Percentiles rank a stretch among this genome's conserved stretches.
phyloP scores from a whole-genome alignment of 1,284 basidiomycete genomes.

The Ustilago hordei region DNA sequence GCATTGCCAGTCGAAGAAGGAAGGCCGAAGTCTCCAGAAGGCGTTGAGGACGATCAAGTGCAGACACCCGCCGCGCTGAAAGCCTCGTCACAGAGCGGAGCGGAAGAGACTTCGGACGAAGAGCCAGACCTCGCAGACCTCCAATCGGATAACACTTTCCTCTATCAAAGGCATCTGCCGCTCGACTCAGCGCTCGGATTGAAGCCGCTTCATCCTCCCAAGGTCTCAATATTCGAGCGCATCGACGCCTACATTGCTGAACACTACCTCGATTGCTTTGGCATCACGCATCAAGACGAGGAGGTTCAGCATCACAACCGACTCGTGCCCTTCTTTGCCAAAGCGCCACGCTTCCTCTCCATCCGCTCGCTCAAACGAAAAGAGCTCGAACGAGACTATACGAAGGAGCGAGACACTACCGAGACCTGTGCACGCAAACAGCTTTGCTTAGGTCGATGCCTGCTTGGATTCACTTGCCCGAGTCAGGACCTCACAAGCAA shows the following conservation, averaged over 20 bases:
- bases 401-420: slow-evolving; percentile 21
- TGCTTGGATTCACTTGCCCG: slow-evolving; percentile 33
- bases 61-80: background rate
- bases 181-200: slow-evolving; percentile 27
- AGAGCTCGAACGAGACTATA: slow-evolving; percentile 43
- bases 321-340: slow-evolving; percentile 26
- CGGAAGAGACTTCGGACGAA: slow-evolving; percentile 5
- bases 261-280: slow-evolving; percentile 41
- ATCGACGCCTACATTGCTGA: slow-evolving; percentile 25
- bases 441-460: slow-evolving; percentile 42
- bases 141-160: slow-evolving; percentile 31
- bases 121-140: slow-evolving; percentile 26
- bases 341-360: slow-evolving; percentile 47
- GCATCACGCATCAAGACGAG: slow-evolving; percentile 34
- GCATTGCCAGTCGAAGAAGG: no score
- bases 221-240: slow-evolving; percentile 10
- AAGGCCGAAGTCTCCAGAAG: no score
- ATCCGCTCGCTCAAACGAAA: slow-evolving; percentile 44
- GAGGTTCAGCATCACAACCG: slow-evolving; percentile 25
- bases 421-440: slow-evolving; percentile 36
- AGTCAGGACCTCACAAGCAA: slow-evolving; percentile 9
- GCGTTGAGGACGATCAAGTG: background rate
- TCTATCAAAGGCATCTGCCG: slow-evolving; percentile 17
- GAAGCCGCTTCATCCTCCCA: background rate
- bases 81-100: background rate